These are phyloP conservation scores for Trichophyton verrucosum DNA, from an alignment of 2,329 filamentous ascomycete genomes.

Conservation along the genomic window DNA sequence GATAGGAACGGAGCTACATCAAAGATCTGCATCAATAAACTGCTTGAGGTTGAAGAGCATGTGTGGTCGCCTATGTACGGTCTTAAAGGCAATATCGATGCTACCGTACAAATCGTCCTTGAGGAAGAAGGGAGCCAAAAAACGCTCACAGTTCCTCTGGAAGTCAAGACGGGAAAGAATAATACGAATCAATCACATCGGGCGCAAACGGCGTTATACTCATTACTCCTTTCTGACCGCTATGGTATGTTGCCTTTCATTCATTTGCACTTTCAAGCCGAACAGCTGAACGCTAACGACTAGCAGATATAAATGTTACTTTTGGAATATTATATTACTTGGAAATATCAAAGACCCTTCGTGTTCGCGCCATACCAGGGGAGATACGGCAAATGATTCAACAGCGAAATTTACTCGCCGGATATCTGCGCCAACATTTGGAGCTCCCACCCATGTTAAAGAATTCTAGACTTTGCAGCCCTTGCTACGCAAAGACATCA, in stretches of 20 bases:
- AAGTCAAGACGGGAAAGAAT: constrained; percentile 85
- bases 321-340: constrained; percentile 93
- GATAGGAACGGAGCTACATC: constrained; percentile 65
- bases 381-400: constrained; percentile 96
- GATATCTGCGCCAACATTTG: constrained; percentile 68
- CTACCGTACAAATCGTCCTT: constrained; percentile 81
- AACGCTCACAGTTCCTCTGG: constrained; percentile 77
- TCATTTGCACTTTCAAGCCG: not conserved
- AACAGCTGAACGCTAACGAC: not conserved
- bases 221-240: constrained; percentile 77
- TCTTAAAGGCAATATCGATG: constrained; percentile 94
- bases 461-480: constrained; percentile 66
- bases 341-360: constrained; percentile 73
- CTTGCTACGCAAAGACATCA: constrained; percentile 78
- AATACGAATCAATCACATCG: constrained; percentile 68
- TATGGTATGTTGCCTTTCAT: constrained; percentile 47
- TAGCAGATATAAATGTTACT: constrained; percentile 65
- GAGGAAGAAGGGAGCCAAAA: constrained; percentile 53
- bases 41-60: constrained; percentile 94
- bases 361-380: constrained; percentile 71
- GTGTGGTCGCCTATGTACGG: constrained; percentile 98
- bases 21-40: constrained; percentile 76
- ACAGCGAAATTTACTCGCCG: constrained; percentile 80
- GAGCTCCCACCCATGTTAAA: constrained; percentile 78
- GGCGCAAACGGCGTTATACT: constrained; percentile 91